These are phyloP conservation scores for Fusarium compactum DNA, from an alignment of 2,329 filamentous ascomycete species.

Conservation along the genomic window DNA sequence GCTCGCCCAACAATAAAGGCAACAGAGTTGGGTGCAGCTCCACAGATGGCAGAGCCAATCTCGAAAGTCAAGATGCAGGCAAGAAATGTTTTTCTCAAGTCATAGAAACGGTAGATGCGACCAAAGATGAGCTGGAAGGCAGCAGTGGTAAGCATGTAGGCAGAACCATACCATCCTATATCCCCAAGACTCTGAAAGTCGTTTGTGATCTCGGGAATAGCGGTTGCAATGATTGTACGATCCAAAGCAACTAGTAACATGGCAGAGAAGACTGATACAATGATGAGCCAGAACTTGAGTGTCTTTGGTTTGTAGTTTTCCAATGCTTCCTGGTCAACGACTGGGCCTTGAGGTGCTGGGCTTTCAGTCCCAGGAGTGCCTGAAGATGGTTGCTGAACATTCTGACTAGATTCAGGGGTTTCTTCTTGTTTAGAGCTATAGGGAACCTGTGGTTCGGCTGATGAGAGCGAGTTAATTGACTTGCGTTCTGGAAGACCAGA, in stretches of 20 bases:
- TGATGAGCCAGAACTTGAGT: constrained; percentile 67
- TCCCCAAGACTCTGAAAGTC: constrained; percentile 69
- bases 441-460: constrained; percentile 21
- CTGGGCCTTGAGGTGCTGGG: constrained; percentile 21
- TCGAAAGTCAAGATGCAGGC: constrained; percentile 64
- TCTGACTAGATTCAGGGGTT: background rate
- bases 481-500: constrained; percentile 21
- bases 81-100: constrained; percentile 63
- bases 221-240: constrained; percentile 68
- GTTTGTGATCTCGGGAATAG: constrained; percentile 67
- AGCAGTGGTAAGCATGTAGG: constrained; percentile 70
- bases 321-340: constrained; percentile 48
- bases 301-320: constrained; percentile 65
- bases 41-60: constrained; percentile 66
- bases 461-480: constrained; percentile 38
- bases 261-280: constrained; percentile 65
- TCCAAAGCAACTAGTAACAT: constrained; percentile 70
- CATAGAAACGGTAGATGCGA: constrained; percentile 66
- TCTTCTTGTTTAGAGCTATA: background rate
- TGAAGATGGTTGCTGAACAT: constrained; percentile 6
- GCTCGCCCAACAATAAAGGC: constrained; percentile 69
- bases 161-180: constrained; percentile 73
- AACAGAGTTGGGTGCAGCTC: constrained; percentile 64
- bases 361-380: constrained; percentile 36
- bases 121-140: constrained; percentile 66